Percentiles rank a stretch among this genome's conserved stretches.
phyloP scores from a whole-genome alignment of 2,329 filamentous ascomycete genomes.

The Leptographium lundbergii region DNA sequence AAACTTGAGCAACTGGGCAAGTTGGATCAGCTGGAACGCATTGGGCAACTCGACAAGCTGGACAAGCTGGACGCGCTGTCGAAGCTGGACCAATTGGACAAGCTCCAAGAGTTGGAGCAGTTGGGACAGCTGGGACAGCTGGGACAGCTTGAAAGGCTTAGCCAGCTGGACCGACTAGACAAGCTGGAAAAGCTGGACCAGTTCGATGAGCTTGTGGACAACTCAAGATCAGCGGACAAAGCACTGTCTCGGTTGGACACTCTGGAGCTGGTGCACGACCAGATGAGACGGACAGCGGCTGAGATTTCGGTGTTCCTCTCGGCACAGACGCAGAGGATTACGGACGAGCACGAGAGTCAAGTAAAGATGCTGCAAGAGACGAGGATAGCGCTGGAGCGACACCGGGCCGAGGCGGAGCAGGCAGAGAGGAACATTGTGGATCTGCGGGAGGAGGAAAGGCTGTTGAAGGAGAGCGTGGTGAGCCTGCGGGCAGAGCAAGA shows the following conservation, averaged over 20 bases:
- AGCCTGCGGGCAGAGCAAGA: conserved; percentile 58
- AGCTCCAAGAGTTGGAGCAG: neutral
- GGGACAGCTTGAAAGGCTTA: conserved; percentile 1
- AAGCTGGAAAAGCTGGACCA: conserved; percentile 50
- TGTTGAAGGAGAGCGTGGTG: conserved; percentile 41
- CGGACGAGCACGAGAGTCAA: conserved; percentile 65
- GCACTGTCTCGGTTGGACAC: conserved; percentile 65
- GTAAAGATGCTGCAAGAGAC: conserved; percentile 72
- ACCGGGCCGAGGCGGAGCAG: conserved; percentile 51
- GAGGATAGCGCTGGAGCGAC: conserved; percentile 66
- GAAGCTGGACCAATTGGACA: neutral
- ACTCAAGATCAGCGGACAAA: conserved; percentile 51
- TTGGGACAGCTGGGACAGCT: neutral
- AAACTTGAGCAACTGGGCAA: neutral
- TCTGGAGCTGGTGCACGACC: conserved; percentile 77
- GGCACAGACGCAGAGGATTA: conserved; percentile 60
- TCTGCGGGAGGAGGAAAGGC: conserved; percentile 35
- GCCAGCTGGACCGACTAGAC: conserved; percentile 24
- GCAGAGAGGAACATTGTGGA: conserved; percentile 41
- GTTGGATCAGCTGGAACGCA: conserved; percentile 30
- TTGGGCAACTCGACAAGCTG: conserved; percentile 56
- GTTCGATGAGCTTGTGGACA: conserved; percentile 44
- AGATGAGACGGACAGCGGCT: conserved; percentile 71
- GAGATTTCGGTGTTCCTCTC: conserved; percentile 77
- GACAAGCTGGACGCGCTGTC: neutral